Percentiles rank a stretch among this genome's conserved stretches.
Conservation (phyloP, 1,284 basidiomycete genomes). For the Earliella scabrosa region DNA sequence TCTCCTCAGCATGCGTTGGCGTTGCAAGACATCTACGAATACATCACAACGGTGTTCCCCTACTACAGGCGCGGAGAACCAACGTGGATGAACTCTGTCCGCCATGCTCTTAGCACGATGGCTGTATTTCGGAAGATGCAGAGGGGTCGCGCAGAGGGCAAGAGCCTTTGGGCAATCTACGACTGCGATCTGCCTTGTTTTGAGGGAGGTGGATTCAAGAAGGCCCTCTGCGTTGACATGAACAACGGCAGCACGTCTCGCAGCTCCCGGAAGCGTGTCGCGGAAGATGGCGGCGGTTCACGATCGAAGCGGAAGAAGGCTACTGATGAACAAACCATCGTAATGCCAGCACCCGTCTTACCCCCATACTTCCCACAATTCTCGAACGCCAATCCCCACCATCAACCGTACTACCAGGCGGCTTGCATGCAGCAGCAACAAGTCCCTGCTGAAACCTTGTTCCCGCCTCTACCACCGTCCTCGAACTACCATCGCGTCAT, state of each 20-base stretch:
- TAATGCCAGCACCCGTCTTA: conserved; percentile 39
- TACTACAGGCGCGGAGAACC: conserved; percentile 91
- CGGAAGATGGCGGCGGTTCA: conserved; percentile 13
- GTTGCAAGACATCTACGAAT: conserved; percentile 95
- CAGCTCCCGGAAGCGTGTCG: conserved; percentile 24
- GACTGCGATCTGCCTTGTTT: conserved; percentile 76
- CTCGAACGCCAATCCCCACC: conserved; percentile 60
- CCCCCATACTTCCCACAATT: conserved; percentile 57
- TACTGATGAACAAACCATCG: conserved; percentile 23
- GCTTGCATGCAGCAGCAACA: conserved; percentile 45
- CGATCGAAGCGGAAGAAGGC: conserved; percentile 46
- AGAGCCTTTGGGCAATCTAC: conserved; percentile 79
- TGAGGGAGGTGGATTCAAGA: conserved; percentile 70
- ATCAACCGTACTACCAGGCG: conserved; percentile 71
- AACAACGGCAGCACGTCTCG: conserved; percentile 38
- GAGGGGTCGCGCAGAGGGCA: conserved; percentile 66
- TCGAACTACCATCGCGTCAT: conserved; percentile 44
- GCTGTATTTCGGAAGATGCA: conserved; percentile 76
- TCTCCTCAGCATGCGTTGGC: conserved; percentile 86
- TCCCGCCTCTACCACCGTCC: conserved; percentile 66
- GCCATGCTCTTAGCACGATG: conserved; percentile 86
- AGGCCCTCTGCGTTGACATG: conserved; percentile 69
- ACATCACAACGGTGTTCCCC: conserved; percentile 93
- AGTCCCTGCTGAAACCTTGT: conserved; percentile 64
- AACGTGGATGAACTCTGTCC: conserved; percentile 95